Conservation (phyloP, 169 alveolate species). For the Cryptosporidium xiaoi region DNA sequence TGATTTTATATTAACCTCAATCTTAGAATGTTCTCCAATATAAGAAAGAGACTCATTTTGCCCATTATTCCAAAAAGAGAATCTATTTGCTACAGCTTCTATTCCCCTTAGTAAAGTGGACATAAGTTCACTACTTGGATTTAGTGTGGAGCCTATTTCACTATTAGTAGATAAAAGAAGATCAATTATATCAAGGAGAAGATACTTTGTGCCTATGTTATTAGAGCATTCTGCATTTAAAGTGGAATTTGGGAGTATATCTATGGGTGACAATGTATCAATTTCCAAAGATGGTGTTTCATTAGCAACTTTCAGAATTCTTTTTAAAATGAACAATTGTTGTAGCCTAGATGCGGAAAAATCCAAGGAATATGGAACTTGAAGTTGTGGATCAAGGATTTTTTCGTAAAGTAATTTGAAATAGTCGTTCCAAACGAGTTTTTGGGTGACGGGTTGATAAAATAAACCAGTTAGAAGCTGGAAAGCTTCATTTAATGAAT, state of each 20-base stretch:
- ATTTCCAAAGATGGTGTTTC: slow-evolving; percentile 26
- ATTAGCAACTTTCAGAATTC: slow-evolving; percentile 10
- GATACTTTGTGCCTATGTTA: slow-evolving; percentile 55
- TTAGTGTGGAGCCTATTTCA: slow-evolving; percentile 35
- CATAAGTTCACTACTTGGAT: slow-evolving; percentile 43
- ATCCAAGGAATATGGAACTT: slow-evolving; percentile 54
- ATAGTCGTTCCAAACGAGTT: slow-evolving; percentile 58
- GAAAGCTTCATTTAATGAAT: slow-evolving; percentile 60
- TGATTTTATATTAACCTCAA: slow-evolving; percentile 3
- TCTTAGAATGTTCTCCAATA: slow-evolving; percentile 33
- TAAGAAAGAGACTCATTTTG: slow-evolving; percentile 24
- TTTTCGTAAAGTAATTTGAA: slow-evolving; percentile 51
- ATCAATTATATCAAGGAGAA: slow-evolving; percentile 34
- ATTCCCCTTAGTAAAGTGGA: slow-evolving; percentile 48
- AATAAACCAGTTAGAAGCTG: slow-evolving; percentile 33
- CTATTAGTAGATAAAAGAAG: slow-evolving; percentile 38
- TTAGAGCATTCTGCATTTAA: slow-evolving; percentile 66
- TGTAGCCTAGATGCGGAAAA: slow-evolving; percentile 60
- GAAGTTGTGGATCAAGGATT: slow-evolving; percentile 1
- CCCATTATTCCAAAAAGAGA: slow-evolving; percentile 62
- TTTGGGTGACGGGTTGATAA: slow-evolving; percentile 41
- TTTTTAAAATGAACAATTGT: slow-evolving; percentile 37
- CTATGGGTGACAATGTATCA: slow-evolving; percentile 47
- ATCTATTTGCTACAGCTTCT: slow-evolving; percentile 64
- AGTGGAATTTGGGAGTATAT: slow-evolving; percentile 39